A percentile compares a stretch with the other conserved stretches of the same genome.
Conservation (phyloP, 2,329 filamentous ascomycete genomes). For the Sporothrix pseudoabietina region DNA sequence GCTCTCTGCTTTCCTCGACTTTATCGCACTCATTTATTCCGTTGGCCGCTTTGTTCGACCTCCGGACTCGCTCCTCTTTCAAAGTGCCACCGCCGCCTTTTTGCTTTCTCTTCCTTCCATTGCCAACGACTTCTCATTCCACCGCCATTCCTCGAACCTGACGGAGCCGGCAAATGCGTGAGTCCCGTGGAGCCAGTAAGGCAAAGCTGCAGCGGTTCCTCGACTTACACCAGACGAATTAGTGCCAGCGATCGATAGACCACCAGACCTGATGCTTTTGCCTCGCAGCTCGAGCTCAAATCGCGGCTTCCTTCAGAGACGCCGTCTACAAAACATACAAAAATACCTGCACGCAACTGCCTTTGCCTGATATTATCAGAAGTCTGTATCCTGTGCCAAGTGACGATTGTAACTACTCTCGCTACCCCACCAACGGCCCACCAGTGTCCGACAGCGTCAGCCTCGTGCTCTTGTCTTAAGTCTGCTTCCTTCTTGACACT, state of each 20-base stretch:
- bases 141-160: neutral
- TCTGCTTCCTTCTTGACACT: neutral
- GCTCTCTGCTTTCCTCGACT: neutral
- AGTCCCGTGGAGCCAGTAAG: neutral
- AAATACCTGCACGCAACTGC: too few species aligned
- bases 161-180: slow-evolving; percentile 4
- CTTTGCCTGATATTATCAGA: neutral
- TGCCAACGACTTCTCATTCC: neutral
- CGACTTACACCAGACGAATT: neutral
- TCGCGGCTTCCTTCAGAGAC: too few species aligned
- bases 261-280: neutral
- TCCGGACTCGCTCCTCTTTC: slow-evolving; percentile 1
- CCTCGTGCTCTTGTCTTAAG: neutral
- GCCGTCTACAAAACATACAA: neutral
- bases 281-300: neutral
- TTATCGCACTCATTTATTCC: neutral
- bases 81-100: neutral
- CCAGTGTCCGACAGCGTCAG: neutral
- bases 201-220: neutral
- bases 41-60: neutral
- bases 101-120: neutral
- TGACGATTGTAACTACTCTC: neutral
- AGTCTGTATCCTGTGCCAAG: neutral
- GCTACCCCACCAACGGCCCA: neutral
- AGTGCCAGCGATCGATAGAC: neutral